Evolutionary conservation across 2,329 filamentous ascomycete species (phyloP).

Genomic region (Paraphoma chrysanthemicola): DNA sequence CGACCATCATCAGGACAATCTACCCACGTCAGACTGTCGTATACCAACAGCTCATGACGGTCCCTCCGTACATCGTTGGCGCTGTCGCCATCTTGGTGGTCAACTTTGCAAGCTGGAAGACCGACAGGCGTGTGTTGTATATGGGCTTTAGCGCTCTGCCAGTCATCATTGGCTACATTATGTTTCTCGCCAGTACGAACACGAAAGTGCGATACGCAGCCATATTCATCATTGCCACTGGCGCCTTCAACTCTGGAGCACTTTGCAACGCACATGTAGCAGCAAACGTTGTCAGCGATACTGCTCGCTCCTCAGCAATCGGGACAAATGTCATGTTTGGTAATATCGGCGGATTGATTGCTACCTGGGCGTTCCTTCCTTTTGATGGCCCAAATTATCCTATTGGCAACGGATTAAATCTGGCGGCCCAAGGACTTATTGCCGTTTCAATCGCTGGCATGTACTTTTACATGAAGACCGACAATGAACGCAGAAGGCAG

Average conservation of each 20-base stretch:
- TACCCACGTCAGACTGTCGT: slow-evolving; percentile 66
- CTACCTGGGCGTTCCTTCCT: slow-evolving; percentile 68
- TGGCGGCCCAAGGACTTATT: slow-evolving; percentile 61
- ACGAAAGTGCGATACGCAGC: slow-evolving; percentile 66
- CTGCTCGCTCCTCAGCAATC: slow-evolving; percentile 56
- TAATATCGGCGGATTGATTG: slow-evolving; percentile 69
- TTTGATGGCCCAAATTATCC: slow-evolving; percentile 68
- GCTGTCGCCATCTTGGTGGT: neutral
- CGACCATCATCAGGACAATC: slow-evolving; percentile 73
- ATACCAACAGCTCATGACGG: slow-evolving; percentile 65
- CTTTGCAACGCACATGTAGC: slow-evolving; percentile 69
- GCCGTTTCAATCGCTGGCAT: slow-evolving; percentile 33
- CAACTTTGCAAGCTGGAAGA: slow-evolving; percentile 53
- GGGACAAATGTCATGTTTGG: slow-evolving; percentile 65
- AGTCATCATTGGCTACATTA: slow-evolving; percentile 70
- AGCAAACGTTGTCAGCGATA: slow-evolving; percentile 74
- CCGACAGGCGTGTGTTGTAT: slow-evolving; percentile 64
- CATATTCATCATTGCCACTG: slow-evolving; percentile 69
- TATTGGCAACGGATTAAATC: slow-evolving; percentile 72
- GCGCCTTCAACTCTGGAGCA: slow-evolving; percentile 66
- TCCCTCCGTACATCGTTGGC: neutral
- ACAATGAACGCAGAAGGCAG: slow-evolving; percentile 64
- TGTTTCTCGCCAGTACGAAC: slow-evolving; percentile 65
- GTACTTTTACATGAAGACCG: slow-evolving; percentile 63
- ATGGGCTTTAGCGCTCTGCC: slow-evolving; percentile 64